phyloP scores from a whole-genome alignment of 129 eudicot species.

The Helichrysum umbraculigerum region DNA sequence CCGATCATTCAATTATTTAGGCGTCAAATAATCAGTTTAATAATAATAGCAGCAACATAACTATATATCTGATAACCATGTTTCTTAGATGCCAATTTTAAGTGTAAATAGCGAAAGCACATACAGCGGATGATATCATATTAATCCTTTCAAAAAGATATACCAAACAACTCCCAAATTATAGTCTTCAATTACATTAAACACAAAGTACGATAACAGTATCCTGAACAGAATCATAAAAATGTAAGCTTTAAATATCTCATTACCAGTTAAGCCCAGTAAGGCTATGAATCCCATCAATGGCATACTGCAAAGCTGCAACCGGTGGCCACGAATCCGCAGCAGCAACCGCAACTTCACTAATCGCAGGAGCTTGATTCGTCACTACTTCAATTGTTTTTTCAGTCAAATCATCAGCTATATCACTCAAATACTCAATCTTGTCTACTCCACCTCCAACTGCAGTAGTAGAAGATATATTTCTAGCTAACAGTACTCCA shows the following conservation, averaged over 20 bases:
- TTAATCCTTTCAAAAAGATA: not conserved
- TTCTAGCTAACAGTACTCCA: conserved; percentile 39
- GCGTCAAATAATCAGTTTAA: not conserved
- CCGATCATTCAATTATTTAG: not conserved
- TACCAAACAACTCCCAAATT: too few species aligned
- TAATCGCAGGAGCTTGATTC: conserved; percentile 48
- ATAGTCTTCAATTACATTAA: too few species aligned
- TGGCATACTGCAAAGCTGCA: conserved; percentile 70
- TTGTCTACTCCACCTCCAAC: conserved; percentile 38
- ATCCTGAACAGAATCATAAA: not conserved
- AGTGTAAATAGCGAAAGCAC: not conserved
- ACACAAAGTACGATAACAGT: not conserved
- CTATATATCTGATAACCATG: not conserved
- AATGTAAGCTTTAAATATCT: not conserved
- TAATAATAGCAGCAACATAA: not conserved
- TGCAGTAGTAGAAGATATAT: conserved; percentile 52
- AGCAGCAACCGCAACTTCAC: conserved; percentile 79
- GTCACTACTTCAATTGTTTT: conserved; percentile 40
- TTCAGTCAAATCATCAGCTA: conserved; percentile 41
- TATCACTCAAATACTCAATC: conserved; percentile 13
- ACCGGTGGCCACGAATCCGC: conserved; percentile 82
- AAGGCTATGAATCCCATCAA: conserved; percentile 57
- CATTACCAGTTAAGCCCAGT: conserved; percentile 74
- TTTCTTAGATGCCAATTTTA: not conserved
- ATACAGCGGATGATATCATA: not conserved